These are phyloP conservation scores for Lycium ferocissimum DNA, from an alignment of 257 asterid genomes.

Conservation along the genomic window DNA sequence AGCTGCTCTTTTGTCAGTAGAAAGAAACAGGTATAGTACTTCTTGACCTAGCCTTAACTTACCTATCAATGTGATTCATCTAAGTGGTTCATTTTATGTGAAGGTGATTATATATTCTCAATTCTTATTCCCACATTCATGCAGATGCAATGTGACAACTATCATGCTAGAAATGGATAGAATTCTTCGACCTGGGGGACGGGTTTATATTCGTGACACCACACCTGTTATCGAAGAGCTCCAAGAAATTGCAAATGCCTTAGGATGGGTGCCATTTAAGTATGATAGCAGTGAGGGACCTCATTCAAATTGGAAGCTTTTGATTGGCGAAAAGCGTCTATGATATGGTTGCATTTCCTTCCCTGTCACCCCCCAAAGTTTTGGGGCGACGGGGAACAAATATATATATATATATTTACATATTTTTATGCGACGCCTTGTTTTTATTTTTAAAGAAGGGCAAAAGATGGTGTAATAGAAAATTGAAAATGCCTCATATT, in stretches of 20 bases:
- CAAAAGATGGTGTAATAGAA: background rate
- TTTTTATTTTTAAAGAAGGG: background rate
- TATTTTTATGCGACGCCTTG: background rate
- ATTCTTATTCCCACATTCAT: background rate
- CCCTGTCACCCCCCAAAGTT: background rate
- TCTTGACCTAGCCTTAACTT: background rate
- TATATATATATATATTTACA: background rate
- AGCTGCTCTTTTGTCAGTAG: conserved; percentile 65
- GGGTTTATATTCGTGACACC: conserved; percentile 62
- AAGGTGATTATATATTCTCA: background rate
- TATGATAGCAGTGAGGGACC: conserved; percentile 68
- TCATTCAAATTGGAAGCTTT: conserved; percentile 63
- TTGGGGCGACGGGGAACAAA: background rate
- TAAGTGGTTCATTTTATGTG: background rate
- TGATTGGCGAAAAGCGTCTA: conserved; percentile 61
- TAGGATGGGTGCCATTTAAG: conserved; percentile 64
- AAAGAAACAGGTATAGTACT: conserved; percentile 52
- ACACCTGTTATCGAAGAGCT: conserved; percentile 52
- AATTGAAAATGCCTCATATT: background rate
- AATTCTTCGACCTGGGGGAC: conserved; percentile 72
- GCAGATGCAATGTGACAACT: conserved; percentile 62
- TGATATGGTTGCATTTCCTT: conserved; percentile 15
- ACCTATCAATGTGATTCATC: conserved; percentile 1
- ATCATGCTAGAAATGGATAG: conserved; percentile 83
- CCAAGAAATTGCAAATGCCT: conserved; percentile 51